phyloP scores from a whole-genome alignment of 257 asterid species.

The Mitragyna speciosa region DNA sequence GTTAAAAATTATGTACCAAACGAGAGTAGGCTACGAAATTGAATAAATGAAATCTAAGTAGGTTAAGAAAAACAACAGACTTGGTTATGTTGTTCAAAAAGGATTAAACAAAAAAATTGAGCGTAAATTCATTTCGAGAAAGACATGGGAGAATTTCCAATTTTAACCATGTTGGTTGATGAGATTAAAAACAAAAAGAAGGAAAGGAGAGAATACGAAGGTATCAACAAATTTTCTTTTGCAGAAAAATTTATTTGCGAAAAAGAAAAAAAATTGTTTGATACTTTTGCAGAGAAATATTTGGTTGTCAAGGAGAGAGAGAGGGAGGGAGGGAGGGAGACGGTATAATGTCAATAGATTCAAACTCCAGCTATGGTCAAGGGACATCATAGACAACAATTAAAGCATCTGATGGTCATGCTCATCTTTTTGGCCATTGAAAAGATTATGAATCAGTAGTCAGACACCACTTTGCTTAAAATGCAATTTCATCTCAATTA shows the following conservation, averaged over 20 bases:
- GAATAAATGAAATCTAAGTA: too few relatives aligned
- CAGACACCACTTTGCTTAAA: conserved; percentile 8
- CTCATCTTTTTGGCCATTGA: not conserved
- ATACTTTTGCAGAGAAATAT: not conserved
- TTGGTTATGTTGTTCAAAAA: too few relatives aligned
- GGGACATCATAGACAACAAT: not conserved
- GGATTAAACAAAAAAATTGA: too few relatives aligned
- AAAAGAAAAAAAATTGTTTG: not conserved
- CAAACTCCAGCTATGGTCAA: not conserved
- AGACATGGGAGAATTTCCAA: too few relatives aligned
- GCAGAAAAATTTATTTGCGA: not conserved
- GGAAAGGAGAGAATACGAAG: not conserved
- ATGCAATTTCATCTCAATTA: not conserved
- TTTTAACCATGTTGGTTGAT: too few relatives aligned
- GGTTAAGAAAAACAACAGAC: too few relatives aligned
- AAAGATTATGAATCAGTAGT: not conserved
- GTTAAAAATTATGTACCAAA: conserved; percentile 1
- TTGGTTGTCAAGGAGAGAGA: too few relatives aligned
- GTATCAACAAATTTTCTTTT: not conserved
- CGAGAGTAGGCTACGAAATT: too few relatives aligned
- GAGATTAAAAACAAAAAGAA: too few relatives aligned
- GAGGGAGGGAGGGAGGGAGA: not conserved
- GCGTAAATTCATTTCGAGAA: too few relatives aligned
- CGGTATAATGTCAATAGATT: not conserved
- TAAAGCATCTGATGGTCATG: not conserved